Evolutionary conservation across 768 basidiomycete genomes (phyloP).

Genomic region (Boletus insuetus): DNA sequence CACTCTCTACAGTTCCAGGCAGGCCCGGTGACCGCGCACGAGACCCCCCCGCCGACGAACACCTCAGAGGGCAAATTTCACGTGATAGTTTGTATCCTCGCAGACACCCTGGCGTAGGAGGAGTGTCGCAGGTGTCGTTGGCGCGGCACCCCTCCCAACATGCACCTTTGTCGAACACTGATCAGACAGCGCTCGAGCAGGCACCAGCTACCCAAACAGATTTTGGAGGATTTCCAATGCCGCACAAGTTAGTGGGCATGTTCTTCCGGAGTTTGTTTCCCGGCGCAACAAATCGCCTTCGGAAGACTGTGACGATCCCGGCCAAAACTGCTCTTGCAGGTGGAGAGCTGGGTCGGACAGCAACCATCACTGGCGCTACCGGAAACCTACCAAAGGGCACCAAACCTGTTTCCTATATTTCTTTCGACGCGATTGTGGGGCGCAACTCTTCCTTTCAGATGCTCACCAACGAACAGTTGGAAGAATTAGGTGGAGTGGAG

Average conservation of each 20-base stretch:
- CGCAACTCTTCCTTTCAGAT: conserved; percentile 71
- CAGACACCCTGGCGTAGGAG: conserved; percentile 11
- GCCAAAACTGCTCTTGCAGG: conserved; percentile 54
- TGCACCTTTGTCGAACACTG: conserved; percentile 8
- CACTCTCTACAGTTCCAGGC: conserved; percentile 27
- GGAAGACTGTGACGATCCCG: conserved; percentile 74
- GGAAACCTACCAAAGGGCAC: conserved; percentile 38
- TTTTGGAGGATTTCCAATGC: conserved; percentile 78
- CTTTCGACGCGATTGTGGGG: conserved; percentile 83
- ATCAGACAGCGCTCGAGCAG: conserved; percentile 13
- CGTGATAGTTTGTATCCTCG: conserved; percentile 13
- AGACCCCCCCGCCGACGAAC: conserved; percentile 5
- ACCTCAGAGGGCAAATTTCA: conserved; percentile 2
- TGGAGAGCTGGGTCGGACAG: conserved; percentile 27
- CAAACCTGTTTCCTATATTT: conserved; percentile 71
- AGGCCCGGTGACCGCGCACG: conserved; percentile 18
- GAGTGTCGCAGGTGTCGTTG: conserved; percentile 14
- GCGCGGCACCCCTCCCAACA: conserved; percentile 15
- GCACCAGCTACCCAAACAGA: conserved; percentile 39
- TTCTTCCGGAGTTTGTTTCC: conserved; percentile 65
- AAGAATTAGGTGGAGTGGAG: conserved; percentile 93
- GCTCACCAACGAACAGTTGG: conserved; percentile 77
- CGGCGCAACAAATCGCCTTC: conserved; percentile 50
- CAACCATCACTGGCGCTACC: conserved; percentile 12
- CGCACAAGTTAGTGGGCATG: conserved; percentile 48